These are phyloP conservation scores for Heliocybe sulcata DNA, from an alignment of 1,284 basidiomycete genomes.

Conservation along the genomic window DNA sequence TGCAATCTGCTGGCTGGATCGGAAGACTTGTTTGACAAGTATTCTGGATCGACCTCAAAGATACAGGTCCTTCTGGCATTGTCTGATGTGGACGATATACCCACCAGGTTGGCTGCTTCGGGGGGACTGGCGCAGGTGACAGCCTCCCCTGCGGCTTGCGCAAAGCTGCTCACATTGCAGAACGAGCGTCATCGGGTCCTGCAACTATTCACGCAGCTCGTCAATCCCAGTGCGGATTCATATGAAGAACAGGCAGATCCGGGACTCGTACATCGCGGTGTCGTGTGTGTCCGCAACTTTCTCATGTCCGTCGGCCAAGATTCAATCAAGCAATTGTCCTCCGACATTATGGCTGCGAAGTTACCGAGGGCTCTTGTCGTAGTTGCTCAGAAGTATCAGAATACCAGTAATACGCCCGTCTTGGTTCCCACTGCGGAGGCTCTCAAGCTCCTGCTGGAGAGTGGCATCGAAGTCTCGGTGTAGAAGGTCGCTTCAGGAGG, in stretches of 20 bases:
- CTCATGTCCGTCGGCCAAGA: slow-evolving; percentile 35
- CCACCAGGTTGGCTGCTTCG: slow-evolving; percentile 78
- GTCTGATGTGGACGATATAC: slow-evolving; percentile 76
- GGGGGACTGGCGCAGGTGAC: slow-evolving; percentile 82
- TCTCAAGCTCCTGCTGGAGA: slow-evolving; percentile 15
- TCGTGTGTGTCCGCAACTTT: slow-evolving; percentile 65
- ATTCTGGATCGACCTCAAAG: slow-evolving; percentile 59
- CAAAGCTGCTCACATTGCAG: slow-evolving; percentile 54
- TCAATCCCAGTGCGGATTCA: slow-evolving; percentile 39
- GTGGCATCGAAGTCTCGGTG: slow-evolving; percentile 9
- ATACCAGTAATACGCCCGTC: slow-evolving; percentile 23
- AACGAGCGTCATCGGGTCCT: slow-evolving; percentile 52
- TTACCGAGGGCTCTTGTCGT: slow-evolving; percentile 40
- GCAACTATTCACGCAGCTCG: slow-evolving; percentile 53
- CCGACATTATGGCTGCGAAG: slow-evolving; percentile 43
- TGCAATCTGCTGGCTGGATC: slow-evolving; percentile 86
- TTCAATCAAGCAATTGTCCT: slow-evolving; percentile 31
- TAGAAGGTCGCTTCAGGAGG: too few relatives aligned
- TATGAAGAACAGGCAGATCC: slow-evolving; percentile 25
- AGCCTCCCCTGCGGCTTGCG: slow-evolving; percentile 53
- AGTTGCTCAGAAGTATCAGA: slow-evolving; percentile 33
- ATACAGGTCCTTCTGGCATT: slow-evolving; percentile 81
- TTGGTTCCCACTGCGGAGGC: slow-evolving; percentile 37
- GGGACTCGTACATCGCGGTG: slow-evolving; percentile 70
- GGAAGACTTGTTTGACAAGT: slow-evolving; percentile 68